Percentiles rank a stretch among this genome's conserved stretches.
Evolutionary conservation across 2,329 filamentous ascomycete genomes (phyloP).

Genomic region (Dryadomyces sulphureus): DNA sequence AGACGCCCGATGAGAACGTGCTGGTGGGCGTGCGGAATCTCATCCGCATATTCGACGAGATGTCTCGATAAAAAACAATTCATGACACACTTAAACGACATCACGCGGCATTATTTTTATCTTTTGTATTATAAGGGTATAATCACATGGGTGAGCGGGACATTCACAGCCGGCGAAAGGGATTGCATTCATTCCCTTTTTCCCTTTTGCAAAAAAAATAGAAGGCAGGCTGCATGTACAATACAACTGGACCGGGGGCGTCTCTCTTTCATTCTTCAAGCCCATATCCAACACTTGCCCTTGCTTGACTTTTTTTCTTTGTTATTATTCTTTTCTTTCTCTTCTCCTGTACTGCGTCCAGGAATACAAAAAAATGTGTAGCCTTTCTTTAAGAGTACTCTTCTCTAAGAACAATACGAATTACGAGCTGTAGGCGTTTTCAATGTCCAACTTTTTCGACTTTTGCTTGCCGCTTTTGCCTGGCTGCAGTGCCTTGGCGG

Average conservation of each 20-base stretch:
- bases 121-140: background rate
- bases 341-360: background rate
- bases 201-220: background rate
- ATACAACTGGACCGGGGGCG: no score
- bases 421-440: background rate
- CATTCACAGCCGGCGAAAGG: background rate
- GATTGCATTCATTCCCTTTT: background rate
- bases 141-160: background rate
- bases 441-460: no score
- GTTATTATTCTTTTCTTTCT: background rate
- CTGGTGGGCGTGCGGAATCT: constrained; percentile 61
- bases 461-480: no score
- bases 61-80: constrained; percentile 25
- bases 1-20: constrained; percentile 76
- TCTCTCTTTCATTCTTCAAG: no score
- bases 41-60: constrained; percentile 52
- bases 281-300: no score
- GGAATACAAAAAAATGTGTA: no score
- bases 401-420: no score
- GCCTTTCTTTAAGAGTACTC: no score
- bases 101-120: no score
- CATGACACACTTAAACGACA: no score
- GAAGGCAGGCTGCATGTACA: background rate
- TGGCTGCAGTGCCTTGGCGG: no score
- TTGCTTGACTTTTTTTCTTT: background rate